A percentile compares a stretch with the other conserved stretches of the same genome.
Evolutionary conservation across 306 rosid genomes (phyloP).

Genomic region (Trifolium fragiferum): DNA sequence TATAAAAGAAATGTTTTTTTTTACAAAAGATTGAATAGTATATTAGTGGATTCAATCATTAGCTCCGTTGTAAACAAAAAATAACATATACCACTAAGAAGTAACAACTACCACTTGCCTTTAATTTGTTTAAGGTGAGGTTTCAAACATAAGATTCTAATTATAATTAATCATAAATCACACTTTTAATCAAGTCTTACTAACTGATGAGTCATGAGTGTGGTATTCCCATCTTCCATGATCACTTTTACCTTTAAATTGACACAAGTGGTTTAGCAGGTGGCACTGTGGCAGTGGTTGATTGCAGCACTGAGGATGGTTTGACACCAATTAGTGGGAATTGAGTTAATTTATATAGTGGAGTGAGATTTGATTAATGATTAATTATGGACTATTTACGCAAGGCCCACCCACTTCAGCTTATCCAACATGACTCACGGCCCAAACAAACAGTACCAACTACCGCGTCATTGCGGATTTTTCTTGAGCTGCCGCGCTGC

Average conservation of each 20-base stretch:
- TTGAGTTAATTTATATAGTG: neutral
- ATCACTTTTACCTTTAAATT: conserved; percentile 4
- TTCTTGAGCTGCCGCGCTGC: too few species aligned
- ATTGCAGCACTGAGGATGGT: conserved; percentile 6
- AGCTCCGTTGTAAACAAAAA: too few species aligned
- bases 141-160: neutral
- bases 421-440: neutral
- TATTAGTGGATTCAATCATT: too few species aligned
- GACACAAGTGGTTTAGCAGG: neutral
- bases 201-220: conserved; percentile 20
- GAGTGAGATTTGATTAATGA: neutral
- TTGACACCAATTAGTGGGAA: conserved; percentile 25
- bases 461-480: too few species aligned
- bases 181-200: neutral
- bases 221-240: conserved; percentile 17
- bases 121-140: neutral
- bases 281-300: conserved; percentile 9
- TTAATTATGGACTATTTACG: conserved; percentile 3
- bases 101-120: too few species aligned
- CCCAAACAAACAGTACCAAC: neutral
- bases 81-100: too few species aligned
- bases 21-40: too few species aligned
- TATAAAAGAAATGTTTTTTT: too few species aligned
- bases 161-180: conserved; percentile 6
- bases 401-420: conserved; percentile 14